Evolutionary conservation across 2,329 filamentous ascomycete species (phyloP).

Genomic region (Didymella pinodella): DNA sequence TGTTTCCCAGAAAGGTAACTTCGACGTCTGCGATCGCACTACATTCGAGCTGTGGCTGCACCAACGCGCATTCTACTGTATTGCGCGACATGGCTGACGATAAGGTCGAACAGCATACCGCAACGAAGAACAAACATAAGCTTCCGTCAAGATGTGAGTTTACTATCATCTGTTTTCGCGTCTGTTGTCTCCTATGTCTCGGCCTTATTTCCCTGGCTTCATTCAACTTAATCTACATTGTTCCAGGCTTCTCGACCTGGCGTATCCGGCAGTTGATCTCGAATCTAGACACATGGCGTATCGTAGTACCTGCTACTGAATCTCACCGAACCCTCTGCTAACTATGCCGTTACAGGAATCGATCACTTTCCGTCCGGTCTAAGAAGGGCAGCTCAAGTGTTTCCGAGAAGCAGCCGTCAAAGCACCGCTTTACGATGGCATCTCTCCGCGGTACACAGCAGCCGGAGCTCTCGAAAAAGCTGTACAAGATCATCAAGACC

Average conservation of each 20-base stretch:
- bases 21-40: constrained; percentile 5
- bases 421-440: constrained; percentile 82
- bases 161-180: background rate
- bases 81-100: constrained; percentile 35
- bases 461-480: constrained; percentile 85
- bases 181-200: background rate
- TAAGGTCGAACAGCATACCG: constrained; percentile 28
- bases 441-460: constrained; percentile 86
- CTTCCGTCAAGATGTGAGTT: constrained; percentile 11
- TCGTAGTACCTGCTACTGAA: background rate
- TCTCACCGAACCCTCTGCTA: constrained; percentile 41
- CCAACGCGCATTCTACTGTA: constrained; percentile 18
- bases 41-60: constrained; percentile 20
- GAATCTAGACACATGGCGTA: background rate
- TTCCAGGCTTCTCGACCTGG: background rate
- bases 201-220: constrained; percentile 2
- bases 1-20: constrained; percentile 22
- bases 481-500: constrained; percentile 93
- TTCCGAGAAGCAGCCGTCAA: constrained; percentile 56
- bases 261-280: background rate
- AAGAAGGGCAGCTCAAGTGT: constrained; percentile 60
- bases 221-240: background rate
- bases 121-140: background rate
- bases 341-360: constrained; percentile 64
- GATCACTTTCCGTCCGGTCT: constrained; percentile 76